These are phyloP conservation scores for Flaveria trinervia DNA, from an alignment of 129 eudicot genomes.

Conservation along the genomic window DNA sequence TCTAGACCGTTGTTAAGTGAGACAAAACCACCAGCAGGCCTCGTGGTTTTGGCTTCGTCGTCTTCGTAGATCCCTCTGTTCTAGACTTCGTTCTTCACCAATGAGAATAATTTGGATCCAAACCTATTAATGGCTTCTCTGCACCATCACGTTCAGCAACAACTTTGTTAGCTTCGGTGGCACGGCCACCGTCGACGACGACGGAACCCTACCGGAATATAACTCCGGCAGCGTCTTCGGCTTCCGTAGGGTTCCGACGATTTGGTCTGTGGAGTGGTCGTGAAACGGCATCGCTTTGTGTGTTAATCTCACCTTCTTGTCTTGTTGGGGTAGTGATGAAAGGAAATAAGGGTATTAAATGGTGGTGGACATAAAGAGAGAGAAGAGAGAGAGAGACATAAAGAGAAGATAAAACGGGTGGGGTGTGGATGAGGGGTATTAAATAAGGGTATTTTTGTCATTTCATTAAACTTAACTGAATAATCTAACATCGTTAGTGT, in stretches of 20 bases:
- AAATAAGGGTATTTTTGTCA: no score
- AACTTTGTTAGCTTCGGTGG: constrained; percentile 69
- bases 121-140: no score
- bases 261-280: constrained; percentile 41
- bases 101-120: no score
- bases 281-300: constrained; percentile 71
- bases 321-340: constrained; percentile 35
- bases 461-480: no score
- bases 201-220: constrained; percentile 30
- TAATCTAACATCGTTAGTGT: no score
- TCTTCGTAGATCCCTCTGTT: constrained; percentile 71
- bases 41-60: constrained; percentile 89
- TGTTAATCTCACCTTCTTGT: constrained; percentile 49
- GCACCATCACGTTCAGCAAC: constrained; percentile 71
- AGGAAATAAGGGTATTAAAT: no score
- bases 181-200: constrained; percentile 11
- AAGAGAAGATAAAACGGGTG: no score
- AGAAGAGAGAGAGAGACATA: no score
- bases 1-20: constrained; percentile 70
- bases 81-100: constrained; percentile 74
- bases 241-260: constrained; percentile 44
- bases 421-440: no score
- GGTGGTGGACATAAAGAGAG: no score
- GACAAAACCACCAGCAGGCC: constrained; percentile 80
- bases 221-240: constrained; percentile 85